A percentile compares a stretch with the other conserved stretches of the same genome.
phyloP scores from a whole-genome alignment of 768 basidiomycete species.

The Tubosaeta brunneosetosa region DNA sequence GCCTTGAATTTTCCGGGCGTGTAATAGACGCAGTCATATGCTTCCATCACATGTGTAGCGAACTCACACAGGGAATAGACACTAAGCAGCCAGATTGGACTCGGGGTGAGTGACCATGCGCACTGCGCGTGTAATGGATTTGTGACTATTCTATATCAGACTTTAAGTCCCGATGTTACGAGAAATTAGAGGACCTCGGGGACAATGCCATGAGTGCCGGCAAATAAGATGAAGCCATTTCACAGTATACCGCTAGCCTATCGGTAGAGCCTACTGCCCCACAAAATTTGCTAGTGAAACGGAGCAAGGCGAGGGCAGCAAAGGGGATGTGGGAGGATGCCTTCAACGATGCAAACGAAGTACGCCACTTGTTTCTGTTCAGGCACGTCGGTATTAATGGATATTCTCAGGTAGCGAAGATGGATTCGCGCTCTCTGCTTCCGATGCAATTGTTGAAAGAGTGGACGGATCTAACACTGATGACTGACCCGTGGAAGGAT shows the following conservation, averaged over 20 bases:
- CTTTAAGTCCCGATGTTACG: not conserved
- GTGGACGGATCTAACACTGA: no score
- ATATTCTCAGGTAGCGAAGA: no score
- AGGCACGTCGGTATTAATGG: no score
- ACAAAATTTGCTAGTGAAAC: not conserved
- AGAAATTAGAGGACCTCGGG: not conserved
- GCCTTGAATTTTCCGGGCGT: not conserved
- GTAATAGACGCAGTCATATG: not conserved
- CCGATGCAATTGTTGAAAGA: no score
- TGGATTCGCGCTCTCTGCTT: no score
- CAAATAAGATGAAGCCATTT: not conserved
- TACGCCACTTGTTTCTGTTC: no score
- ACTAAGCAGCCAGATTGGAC: not conserved
- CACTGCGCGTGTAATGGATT: not conserved
- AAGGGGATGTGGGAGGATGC: no score
- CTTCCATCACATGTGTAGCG: not conserved
- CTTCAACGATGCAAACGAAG: no score
- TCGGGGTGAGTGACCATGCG: not conserved
- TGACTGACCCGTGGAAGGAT: no score
- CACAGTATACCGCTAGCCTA: conserved; percentile 1
- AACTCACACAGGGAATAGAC: not conserved
- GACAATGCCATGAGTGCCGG: not conserved
- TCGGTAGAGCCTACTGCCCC: not conserved
- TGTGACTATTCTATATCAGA: not conserved
- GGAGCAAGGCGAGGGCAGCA: conserved; percentile 1